Percentiles rank a stretch among this genome's conserved stretches.
phyloP scores from a whole-genome alignment of 768 basidiomycete genomes.

The Tremella mesenterica region DNA sequence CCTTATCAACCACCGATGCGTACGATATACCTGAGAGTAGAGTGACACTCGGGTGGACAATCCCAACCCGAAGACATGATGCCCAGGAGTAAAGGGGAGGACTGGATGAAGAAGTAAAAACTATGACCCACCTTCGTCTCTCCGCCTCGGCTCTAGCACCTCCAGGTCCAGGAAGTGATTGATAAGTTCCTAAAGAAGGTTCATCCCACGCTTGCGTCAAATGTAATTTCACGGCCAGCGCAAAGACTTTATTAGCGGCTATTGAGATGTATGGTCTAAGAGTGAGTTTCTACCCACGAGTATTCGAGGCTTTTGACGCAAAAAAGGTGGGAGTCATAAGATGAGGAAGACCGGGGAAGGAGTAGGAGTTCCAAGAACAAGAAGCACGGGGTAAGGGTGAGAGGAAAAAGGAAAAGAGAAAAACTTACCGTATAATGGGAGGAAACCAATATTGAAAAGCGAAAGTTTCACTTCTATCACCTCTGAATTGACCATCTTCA shows the following conservation, averaged over 20 bases:
- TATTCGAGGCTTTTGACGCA: no score
- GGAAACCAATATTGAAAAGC: constrained; percentile 95
- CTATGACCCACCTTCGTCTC: constrained; percentile 62
- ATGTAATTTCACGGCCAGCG: constrained; percentile 55
- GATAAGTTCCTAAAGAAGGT: constrained; percentile 49
- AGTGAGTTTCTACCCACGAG: no score
- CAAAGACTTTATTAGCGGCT: constrained; percentile 61
- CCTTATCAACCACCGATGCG: no score
- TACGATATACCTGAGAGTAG: no score
- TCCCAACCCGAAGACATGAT: no score
- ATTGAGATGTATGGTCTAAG: constrained; percentile 62
- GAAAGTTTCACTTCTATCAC: constrained; percentile 94
- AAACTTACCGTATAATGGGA: constrained; percentile 76
- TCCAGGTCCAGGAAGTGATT: constrained; percentile 60
- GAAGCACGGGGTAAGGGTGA: no score
- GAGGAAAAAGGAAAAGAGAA: no score
- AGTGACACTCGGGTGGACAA: no score
- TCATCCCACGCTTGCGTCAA: constrained; percentile 59
- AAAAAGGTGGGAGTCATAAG: no score
- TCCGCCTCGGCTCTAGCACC: constrained; percentile 93
- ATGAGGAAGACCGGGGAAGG: no score
- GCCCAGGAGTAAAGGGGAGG: no score
- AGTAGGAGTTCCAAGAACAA: no score
- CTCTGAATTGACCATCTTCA: constrained; percentile 57
- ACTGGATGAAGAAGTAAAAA: background rate